Conservation (phyloP, 2,329 filamentous ascomycete genomes). For the Alternaria sp. region DNA sequence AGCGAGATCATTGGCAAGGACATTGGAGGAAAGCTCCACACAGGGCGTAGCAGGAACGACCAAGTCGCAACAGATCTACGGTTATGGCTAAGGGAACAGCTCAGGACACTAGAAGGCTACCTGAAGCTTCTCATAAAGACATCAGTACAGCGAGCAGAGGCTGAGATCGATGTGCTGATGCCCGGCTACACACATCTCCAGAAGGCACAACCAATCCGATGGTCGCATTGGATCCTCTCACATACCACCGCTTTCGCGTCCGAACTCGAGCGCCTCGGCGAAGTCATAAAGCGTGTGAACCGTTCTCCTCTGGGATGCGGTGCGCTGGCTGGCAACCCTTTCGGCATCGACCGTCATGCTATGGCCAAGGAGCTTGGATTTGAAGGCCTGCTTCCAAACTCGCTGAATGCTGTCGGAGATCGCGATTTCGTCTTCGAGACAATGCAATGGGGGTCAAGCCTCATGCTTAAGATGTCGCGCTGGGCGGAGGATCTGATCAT, state of each 20-base stretch:
- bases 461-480: slow-evolving; percentile 81
- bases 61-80: slow-evolving; percentile 92
- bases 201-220: slow-evolving; percentile 81
- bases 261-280: slow-evolving; percentile 79
- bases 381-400: slow-evolving; percentile 77
- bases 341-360: slow-evolving; percentile 79
- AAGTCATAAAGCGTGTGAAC: slow-evolving; percentile 80
- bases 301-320: slow-evolving; percentile 75
- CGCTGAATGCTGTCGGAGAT: slow-evolving; percentile 77
- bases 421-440: slow-evolving; percentile 85
- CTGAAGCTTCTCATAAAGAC: slow-evolving; percentile 76
- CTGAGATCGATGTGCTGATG: slow-evolving; percentile 81
- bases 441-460: slow-evolving; percentile 79
- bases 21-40: slow-evolving; percentile 88
- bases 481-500: slow-evolving; percentile 90
- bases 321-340: slow-evolving; percentile 82
- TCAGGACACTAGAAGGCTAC: slow-evolving; percentile 73
- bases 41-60: slow-evolving; percentile 86
- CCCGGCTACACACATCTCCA: slow-evolving; percentile 90
- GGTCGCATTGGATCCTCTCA: slow-evolving; percentile 82
- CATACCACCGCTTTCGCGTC: slow-evolving; percentile 75
- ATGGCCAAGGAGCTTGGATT: slow-evolving; percentile 86
- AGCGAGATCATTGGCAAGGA: slow-evolving; percentile 89
- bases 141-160: slow-evolving; percentile 73
- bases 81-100: slow-evolving; percentile 82